Conservation (phyloP, 768 basidiomycete species). For the Fomitopsis pulvina region DNA sequence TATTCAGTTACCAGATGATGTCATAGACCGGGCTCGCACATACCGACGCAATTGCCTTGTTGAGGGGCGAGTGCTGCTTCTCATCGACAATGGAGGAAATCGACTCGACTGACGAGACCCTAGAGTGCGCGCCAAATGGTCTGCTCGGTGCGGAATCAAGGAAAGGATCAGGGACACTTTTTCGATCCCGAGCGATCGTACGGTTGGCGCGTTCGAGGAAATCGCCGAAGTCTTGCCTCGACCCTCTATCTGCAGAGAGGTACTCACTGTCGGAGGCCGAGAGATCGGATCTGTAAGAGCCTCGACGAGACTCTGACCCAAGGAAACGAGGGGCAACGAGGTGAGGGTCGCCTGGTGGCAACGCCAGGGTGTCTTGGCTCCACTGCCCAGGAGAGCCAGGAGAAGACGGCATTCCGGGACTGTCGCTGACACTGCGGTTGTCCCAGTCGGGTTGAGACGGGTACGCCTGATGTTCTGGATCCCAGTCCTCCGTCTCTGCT, state of each 20-base stretch:
- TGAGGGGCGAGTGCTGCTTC: constrained; percentile 83
- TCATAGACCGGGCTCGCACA: constrained; percentile 18
- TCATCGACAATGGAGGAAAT: constrained; percentile 90
- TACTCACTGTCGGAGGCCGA: constrained; percentile 62
- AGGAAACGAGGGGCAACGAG: constrained; percentile 31
- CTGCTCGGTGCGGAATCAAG: constrained; percentile 61
- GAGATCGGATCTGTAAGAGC: constrained; percentile 34
- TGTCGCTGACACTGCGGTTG: constrained; percentile 45
- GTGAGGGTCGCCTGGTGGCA: constrained; percentile 34
- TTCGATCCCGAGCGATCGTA: constrained; percentile 75
- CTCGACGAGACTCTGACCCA: constrained; percentile 21
- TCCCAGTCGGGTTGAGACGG: constrained; percentile 80
- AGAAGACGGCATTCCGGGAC: constrained; percentile 18
- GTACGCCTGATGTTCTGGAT: constrained; percentile 57
- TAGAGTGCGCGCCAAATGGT: constrained; percentile 78
- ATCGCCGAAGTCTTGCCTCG: constrained; percentile 48
- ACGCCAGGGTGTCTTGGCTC: constrained; percentile 54
- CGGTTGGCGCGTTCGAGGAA: constrained; percentile 85
- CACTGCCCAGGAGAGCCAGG: constrained; percentile 53
- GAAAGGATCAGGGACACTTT: constrained; percentile 81
- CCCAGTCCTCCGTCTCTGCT: constrained; percentile 73
- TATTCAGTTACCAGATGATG: background rate
- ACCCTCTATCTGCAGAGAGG: constrained; percentile 32
- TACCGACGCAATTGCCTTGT: constrained; percentile 89
- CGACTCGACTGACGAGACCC: constrained; percentile 82